Conservation (phyloP, 2,329 filamentous ascomycete genomes). For the Aspergillus jensenii region DNA sequence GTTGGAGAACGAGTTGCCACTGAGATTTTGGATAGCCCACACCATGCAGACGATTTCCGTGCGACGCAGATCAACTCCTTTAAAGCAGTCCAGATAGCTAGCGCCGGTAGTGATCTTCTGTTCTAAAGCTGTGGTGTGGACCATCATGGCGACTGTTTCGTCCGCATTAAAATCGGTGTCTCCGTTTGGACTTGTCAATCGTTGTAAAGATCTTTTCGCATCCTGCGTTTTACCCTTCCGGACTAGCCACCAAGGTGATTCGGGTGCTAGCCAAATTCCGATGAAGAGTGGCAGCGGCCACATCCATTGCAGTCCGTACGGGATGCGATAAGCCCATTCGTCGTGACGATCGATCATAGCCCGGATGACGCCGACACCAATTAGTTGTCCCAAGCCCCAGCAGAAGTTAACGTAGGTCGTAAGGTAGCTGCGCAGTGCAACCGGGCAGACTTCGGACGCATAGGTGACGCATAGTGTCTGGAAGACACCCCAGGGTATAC, state of each 20-base stretch:
- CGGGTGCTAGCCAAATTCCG: slow-evolving; percentile 49
- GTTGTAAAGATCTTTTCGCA: slow-evolving; percentile 44
- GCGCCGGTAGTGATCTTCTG: slow-evolving; percentile 71
- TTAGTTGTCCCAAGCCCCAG: slow-evolving; percentile 51
- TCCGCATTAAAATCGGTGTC: slow-evolving; percentile 76
- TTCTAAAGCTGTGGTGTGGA: slow-evolving; percentile 81
- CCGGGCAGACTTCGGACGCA: slow-evolving; percentile 49
- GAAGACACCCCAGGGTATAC: slow-evolving; percentile 54
- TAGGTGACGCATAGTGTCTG: slow-evolving; percentile 50
- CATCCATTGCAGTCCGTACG: slow-evolving; percentile 55
- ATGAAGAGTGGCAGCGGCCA: slow-evolving; percentile 52
- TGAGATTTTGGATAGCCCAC: slow-evolving; percentile 65
- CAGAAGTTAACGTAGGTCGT: slow-evolving; percentile 50
- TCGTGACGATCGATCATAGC: slow-evolving; percentile 47
- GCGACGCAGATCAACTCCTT: slow-evolving; percentile 71
- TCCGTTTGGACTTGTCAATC: slow-evolving; percentile 46
- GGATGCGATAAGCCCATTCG: slow-evolving; percentile 54
- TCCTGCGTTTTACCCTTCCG: slow-evolving; percentile 47
- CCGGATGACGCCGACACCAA: slow-evolving; percentile 53
- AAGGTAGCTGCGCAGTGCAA: slow-evolving; percentile 45
- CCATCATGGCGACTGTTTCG: slow-evolving; percentile 89
- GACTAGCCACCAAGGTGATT: slow-evolving; percentile 55
- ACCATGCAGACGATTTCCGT: slow-evolving; percentile 71
- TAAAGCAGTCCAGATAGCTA: slow-evolving; percentile 81
- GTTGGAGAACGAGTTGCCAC: slow-evolving; percentile 63